Conservation (phyloP, 192 early-diverging fungal species). For the Gorgonomyces haynaldii region DNA sequence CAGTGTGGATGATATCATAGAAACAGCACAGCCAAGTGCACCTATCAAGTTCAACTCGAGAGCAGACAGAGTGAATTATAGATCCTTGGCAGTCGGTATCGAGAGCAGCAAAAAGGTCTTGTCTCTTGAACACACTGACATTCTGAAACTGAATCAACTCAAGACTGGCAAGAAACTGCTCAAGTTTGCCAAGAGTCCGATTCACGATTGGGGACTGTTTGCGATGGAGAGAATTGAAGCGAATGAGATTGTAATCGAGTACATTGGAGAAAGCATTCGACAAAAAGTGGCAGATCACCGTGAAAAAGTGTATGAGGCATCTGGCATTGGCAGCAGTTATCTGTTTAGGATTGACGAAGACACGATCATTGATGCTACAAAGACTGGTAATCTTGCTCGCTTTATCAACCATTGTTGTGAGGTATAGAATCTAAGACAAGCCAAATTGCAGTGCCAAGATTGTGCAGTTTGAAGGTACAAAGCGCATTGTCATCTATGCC, state of each 20-base stretch:
- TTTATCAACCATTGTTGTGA: conserved; percentile 98
- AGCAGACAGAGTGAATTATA: conserved; percentile 5
- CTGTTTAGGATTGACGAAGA: conserved; percentile 94
- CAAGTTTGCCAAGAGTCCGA: conserved; percentile 81
- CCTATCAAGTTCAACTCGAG: not conserved
- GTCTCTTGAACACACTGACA: conserved; percentile 33
- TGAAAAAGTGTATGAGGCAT: conserved; percentile 85
- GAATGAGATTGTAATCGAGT: conserved; percentile 96
- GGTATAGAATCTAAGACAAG: conserved; percentile 50
- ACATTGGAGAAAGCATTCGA: conserved; percentile 93
- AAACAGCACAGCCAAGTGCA: not conserved
- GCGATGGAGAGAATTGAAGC: conserved; percentile 86
- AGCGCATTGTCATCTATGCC: conserved; percentile 98
- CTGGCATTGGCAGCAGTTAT: conserved; percentile 87
- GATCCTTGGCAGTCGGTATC: not conserved
- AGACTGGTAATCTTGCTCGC: conserved; percentile 91
- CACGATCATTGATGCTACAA: conserved; percentile 93
- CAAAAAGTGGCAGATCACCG: conserved; percentile 89
- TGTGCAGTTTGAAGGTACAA: conserved; percentile 80
- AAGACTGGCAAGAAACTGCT: conserved; percentile 83
- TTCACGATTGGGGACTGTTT: conserved; percentile 99
- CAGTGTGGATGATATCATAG: not conserved
- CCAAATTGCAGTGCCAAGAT: conserved; percentile 97
- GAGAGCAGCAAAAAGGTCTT: not conserved
- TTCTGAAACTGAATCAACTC: conserved; percentile 85